Evolutionary conservation across 345 rosid genomes (phyloP), one percentile per base, ranked within the genome.

Genomic region (Isatis tinctoria): DNA sequence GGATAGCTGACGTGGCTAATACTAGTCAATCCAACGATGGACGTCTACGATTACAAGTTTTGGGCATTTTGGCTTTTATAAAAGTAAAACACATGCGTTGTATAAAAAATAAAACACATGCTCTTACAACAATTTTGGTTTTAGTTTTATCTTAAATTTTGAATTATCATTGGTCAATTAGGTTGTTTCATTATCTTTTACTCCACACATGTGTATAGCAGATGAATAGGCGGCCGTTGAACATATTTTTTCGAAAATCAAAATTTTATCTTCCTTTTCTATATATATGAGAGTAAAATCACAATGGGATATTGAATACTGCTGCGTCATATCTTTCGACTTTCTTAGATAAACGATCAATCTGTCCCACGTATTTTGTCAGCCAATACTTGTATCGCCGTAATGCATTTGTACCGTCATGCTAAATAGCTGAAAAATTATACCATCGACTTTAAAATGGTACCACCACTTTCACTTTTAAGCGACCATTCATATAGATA

Each of bases 1-100:
- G 74, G 74, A 69, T 76, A 0, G 74, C 17, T 75, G 74, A 69
- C 74, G 0, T 69, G 79, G 79, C 59, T 14, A 8, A 8, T 0
- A 0, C 14, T n/a, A 2, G 26, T 30, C 64, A 7, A 8, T 63
- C 11, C 11, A 20, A 2, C 0, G 24, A 4, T 56, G 41, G 4
- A 56, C 72, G 72, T 72, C 71, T 65, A 26, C 8, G 77, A 65
- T 73, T 72, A 57, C 59, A 14, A 27, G 18, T 13, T 53, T 52
- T 22, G 30, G 56, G 56, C 56, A 30, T 49, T 51, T 24, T 13
- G 59, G 59, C 13, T 27, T 53, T 35, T 12, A 26, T 9, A 36
- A 32, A 32, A 28, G 3, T 28, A 4, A 28, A 28, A 28, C 1
- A 48, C 27, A 48, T 48, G 27, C n/a, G n/a, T n/a, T n/a, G n/a